These are phyloP conservation scores for Aspergillus vadensis DNA, from an alignment of 2,329 filamentous ascomycete genomes.

Conservation along the genomic window DNA sequence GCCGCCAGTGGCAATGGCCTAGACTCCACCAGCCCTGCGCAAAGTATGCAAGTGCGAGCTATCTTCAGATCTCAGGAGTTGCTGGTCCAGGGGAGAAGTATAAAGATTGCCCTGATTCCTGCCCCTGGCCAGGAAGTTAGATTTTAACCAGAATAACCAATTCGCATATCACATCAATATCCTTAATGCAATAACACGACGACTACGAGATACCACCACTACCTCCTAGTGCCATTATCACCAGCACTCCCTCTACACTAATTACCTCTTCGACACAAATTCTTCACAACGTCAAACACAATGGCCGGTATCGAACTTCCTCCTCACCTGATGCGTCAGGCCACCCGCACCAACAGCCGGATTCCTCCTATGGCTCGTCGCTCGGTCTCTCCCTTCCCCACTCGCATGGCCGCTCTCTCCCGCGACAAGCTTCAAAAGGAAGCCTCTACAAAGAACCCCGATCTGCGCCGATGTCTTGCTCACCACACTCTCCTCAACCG, in stretches of 20 bases:
- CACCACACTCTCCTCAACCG: constrained; percentile 22
- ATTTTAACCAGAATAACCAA: neutral
- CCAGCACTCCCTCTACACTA: too few relatives aligned
- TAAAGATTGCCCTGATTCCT: neutral
- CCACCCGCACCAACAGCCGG: constrained; percentile 18
- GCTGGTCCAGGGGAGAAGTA: neutral
- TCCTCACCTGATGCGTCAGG: constrained; percentile 7
- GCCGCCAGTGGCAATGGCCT: neutral
- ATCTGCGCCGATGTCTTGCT: constrained; percentile 29
- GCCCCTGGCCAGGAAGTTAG: neutral
- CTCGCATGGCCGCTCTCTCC: constrained; percentile 21
- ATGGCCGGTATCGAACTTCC: constrained; percentile 12
- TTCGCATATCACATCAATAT: neutral
- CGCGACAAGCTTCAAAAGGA: constrained; percentile 22
- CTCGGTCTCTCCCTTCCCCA: constrained; percentile 8
- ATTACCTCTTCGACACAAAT: neutral
- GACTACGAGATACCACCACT: too few relatives aligned
- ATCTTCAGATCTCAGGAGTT: neutral
- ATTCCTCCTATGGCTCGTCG: constrained; percentile 21
- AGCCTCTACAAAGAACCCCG: constrained; percentile 17
- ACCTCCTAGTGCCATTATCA: too few relatives aligned
- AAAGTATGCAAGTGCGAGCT: neutral
- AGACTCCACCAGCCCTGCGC: neutral
- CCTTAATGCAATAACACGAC: neutral
- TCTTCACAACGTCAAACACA: neutral